Base-by-base conservation (phyloP, 2,329 filamentous ascomycete genomes). In the Pseudogymnoascus sp. region DNA sequence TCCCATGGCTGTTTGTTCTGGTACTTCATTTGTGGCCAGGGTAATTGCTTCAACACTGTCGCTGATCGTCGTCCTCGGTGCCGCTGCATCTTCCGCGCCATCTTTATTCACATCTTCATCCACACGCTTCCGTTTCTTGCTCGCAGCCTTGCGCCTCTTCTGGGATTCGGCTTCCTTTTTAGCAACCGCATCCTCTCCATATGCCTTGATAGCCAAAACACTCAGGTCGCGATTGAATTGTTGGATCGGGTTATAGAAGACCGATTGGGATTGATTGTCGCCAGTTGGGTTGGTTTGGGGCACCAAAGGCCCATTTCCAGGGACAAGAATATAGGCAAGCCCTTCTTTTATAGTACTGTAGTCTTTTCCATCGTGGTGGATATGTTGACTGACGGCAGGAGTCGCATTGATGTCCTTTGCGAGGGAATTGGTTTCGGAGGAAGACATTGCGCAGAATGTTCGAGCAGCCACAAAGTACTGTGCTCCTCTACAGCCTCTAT, bases 191-290 rank as follows among this genome's bases (percentile, higher is more conserved):
- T 91, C 85, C 68, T 94, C 86, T 1, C 90, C 91, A 73, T 93
- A 96, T 0, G 90, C 89, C 71, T 90, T 91, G 74, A 99, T 96
- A 0, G 91, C 91, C 12, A 99, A 82, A 25, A 97, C 91, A 65
- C 91, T 97, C 67, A 99, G 77, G 73, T 99, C 94, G 56, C 95
- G 89, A 76, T 99, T 99, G 80, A 97, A 99, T 73, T 99, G 94
- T 74, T 99, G 94, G 62, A 99, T 97, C 0, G 94, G 93, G 70
- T 99, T 99, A 82, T 99, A 99, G 73, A 99, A 99, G 63, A 99
- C 95, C 70, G 93, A 89, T 69, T 87, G 83, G 40, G 85, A 80
- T 69, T 85, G 81, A 61, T 86, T 82, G 64, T 82, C 78, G 70
- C 84, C 82, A 63, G 79, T 72, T 65, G 65, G 75, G 60, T 66